These are phyloP conservation scores for Alternaria sp. DNA, from an alignment of 2,329 filamentous ascomycete species.

Conservation along the genomic window DNA sequence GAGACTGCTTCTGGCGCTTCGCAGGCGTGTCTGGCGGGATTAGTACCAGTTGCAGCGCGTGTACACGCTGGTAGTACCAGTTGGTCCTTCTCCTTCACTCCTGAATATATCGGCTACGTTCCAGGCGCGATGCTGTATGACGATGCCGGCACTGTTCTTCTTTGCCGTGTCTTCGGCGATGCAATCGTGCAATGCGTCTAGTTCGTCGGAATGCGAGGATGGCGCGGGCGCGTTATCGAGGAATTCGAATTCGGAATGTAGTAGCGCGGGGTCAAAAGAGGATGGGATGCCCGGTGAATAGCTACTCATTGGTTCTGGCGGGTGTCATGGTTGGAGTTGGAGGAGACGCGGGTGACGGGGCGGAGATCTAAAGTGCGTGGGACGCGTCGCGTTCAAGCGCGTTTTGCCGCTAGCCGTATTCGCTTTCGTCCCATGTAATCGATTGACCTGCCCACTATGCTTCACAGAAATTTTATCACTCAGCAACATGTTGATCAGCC, in stretches of 20 bases:
- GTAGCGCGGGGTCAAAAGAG: constrained; percentile 59
- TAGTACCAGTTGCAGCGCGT: constrained; percentile 19
- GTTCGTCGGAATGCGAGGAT: constrained; percentile 53
- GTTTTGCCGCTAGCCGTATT: constrained; percentile 21
- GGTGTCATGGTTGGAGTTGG: background rate
- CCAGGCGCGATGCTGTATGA: constrained; percentile 61
- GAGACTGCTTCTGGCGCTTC: constrained; percentile 22
- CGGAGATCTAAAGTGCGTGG: background rate
- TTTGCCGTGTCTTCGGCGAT: constrained; percentile 49
- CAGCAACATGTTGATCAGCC: background rate
- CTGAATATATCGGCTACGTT: constrained; percentile 54
- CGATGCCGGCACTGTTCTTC: constrained; percentile 53
- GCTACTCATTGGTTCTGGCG: constrained; percentile 30
- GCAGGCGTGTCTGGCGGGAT: constrained; percentile 43
- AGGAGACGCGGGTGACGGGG: constrained; percentile 1
- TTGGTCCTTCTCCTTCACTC: constrained; percentile 54
- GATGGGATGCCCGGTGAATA: constrained; percentile 48
- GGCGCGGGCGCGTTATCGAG: constrained; percentile 26
- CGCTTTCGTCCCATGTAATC: constrained; percentile 1
- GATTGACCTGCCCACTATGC: background rate
- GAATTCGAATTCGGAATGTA: constrained; percentile 53
- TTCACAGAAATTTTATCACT: background rate
- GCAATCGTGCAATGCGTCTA: constrained; percentile 53
- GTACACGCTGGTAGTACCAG: constrained; percentile 35
- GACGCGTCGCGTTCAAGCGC: constrained; percentile 22